These are phyloP conservation scores for Daedalea quercina DNA, from an alignment of 768 basidiomycete species.

Conservation along the genomic window DNA sequence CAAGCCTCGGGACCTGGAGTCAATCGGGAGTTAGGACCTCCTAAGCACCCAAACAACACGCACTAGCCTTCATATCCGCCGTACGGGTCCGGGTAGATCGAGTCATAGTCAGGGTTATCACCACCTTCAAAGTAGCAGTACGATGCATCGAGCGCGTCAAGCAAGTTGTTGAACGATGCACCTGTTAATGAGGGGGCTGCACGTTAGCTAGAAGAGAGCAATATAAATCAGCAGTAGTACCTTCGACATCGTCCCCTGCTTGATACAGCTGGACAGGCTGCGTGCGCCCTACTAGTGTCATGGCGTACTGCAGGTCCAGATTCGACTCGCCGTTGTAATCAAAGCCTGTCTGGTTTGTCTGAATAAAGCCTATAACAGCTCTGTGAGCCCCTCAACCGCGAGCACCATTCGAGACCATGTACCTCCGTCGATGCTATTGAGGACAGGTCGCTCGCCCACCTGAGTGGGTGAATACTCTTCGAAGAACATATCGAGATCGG, in stretches of 20 bases:
- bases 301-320: conserved; percentile 67
- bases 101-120: conserved; percentile 32
- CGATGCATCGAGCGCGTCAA: conserved; percentile 36
- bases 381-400: conserved; percentile 15
- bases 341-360: conserved; percentile 34
- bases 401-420: conserved; percentile 29
- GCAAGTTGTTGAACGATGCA: conserved; percentile 37
- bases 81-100: conserved; percentile 34
- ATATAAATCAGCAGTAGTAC: not conserved
- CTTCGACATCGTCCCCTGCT: conserved; percentile 12
- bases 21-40: no score
- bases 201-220: no score
- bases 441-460: conserved; percentile 32
- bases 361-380: conserved; percentile 29
- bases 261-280: conserved; percentile 16
- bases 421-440: conserved; percentile 32
- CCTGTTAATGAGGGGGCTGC: conserved; percentile 24
- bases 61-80: conserved; percentile 30
- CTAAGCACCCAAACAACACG: conserved; percentile 31
- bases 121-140: conserved; percentile 42
- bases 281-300: conserved; percentile 32
- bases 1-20: conserved; percentile 19
- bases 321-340: conserved; percentile 66
- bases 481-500: conserved; percentile 38
- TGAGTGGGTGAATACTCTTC: conserved; percentile 32